Base-by-base conservation (phyloP, 345 rosid genomes). In the Eucalyptus polyanthemos region DNA sequence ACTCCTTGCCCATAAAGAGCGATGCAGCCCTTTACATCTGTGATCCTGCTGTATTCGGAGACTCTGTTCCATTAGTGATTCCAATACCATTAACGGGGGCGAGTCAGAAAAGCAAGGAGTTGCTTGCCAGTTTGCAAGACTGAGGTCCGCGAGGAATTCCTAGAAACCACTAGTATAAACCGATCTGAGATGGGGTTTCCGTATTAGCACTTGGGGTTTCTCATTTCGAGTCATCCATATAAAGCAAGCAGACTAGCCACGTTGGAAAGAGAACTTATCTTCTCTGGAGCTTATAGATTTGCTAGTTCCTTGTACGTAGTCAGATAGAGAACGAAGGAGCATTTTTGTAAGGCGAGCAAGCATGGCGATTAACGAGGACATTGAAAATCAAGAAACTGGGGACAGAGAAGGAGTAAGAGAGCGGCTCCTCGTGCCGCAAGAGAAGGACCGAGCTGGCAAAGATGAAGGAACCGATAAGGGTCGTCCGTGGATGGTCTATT, bases 401-500 rank as follows among this genome's bases (percentile, higher is more conserved):
- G 58, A 54, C 14, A 93, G 88, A 88, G 56, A 51, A 51, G 92
- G 89, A 81, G 54, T 62, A 53, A 88, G 65, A 29, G 92, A 93
- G 76, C 93, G 92, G 24, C 95, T 95, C 67, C 62, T 93, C 40
- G 62, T 1, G 45, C 54, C 1, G 4, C 27, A 7, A 31, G 42
- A 34, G 88, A 92, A 91, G 92, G 86, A 87, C 72, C 51, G 34
- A 90, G 67, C 87, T 60, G 91, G 90, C 42, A 89, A 50, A 72
- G 93, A 89, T 86, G 89, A 76, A 76, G 47, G 83, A 37, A 40
- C 8, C 9, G 1, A 6, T 89, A 89, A 88, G 24, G 95, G 90
- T 40, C 92, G 90, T 87, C 91, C 91, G 9, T 90, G 96, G 96
- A 97, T 94, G 97, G 96, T 95, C 91, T 97, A 97, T 87, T 91